Percentiles rank a stretch among this genome's conserved stretches.
phyloP scores from a whole-genome alignment of 208 protist species.

The Jaenimonas drosophilae region DNA sequence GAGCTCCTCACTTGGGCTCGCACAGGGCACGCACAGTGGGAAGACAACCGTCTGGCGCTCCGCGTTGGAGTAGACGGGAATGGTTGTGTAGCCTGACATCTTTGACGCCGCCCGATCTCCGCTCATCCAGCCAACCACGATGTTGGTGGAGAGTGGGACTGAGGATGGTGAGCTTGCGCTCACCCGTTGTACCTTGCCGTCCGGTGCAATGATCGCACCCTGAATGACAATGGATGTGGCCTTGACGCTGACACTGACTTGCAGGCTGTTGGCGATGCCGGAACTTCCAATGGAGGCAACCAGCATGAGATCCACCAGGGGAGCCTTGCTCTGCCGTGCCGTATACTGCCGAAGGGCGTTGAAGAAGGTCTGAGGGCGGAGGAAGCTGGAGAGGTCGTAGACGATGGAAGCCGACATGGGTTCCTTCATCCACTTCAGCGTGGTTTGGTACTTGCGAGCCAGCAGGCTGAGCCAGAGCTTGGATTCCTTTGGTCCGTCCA shows the following conservation, averaged over 20 bases:
- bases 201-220: constrained; percentile 35
- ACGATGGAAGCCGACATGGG: constrained; percentile 27
- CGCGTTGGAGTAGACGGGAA: constrained; percentile 72
- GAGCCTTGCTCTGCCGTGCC: constrained; percentile 38
- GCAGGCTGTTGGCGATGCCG: constrained; percentile 10
- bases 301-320: constrained; percentile 82
- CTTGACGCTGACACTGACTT: constrained; percentile 33
- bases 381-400: constrained; percentile 79
- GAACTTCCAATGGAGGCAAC: constrained; percentile 19
- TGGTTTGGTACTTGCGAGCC: constrained; percentile 37
- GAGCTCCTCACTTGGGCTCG: constrained; percentile 10
- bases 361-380: constrained; percentile 92
- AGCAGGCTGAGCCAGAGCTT: constrained; percentile 81
- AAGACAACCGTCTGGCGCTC: constrained; percentile 43
- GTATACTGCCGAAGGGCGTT: constrained; percentile 94
- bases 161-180: constrained; percentile 60
- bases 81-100: constrained; percentile 9
- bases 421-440: constrained; percentile 15
- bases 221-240: constrained; percentile 60
- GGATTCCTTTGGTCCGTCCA: constrained; percentile 70
- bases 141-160: constrained; percentile 24
- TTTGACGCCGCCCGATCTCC: constrained; percentile 9
- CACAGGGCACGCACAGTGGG: constrained; percentile 30
- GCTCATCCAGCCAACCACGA: constrained; percentile 52
- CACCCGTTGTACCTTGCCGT: constrained; percentile 22